phyloP scores from a whole-genome alignment of 345 rosid species.

The Lenwebbia sp. region DNA sequence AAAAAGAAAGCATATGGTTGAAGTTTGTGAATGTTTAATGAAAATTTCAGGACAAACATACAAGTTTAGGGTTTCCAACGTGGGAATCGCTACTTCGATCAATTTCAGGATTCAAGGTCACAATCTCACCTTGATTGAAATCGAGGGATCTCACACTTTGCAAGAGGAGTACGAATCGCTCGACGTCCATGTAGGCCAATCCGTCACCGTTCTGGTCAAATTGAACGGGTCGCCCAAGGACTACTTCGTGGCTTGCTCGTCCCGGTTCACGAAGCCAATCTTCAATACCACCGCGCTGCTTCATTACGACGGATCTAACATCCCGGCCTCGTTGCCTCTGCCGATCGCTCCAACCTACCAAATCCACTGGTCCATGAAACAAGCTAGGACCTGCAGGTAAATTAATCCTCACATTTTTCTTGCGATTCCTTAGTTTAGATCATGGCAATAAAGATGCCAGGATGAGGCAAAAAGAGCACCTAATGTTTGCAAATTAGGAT shows the following conservation, averaged over 20 bases:
- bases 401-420: not conserved
- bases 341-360: constrained; percentile 47
- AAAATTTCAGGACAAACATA: constrained; percentile 57
- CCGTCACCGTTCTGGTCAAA: constrained; percentile 58
- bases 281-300: constrained; percentile 44
- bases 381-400: constrained; percentile 72
- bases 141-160: constrained; percentile 79
- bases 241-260: constrained; percentile 64
- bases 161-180: constrained; percentile 70
- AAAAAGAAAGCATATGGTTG: not conserved
- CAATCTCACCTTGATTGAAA: constrained; percentile 60
- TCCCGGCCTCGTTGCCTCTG: constrained; percentile 45
- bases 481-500: not conserved
- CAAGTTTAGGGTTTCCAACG: constrained; percentile 78
- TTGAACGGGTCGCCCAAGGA: constrained; percentile 51
- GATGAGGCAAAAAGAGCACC: not conserved
- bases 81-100: constrained; percentile 54
- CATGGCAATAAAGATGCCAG: not conserved
- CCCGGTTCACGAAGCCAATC: constrained; percentile 38
- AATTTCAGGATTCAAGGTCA: constrained; percentile 91
- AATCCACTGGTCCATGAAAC: constrained; percentile 73
- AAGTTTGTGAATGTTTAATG: not conserved
- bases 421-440: not conserved
- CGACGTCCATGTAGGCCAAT: constrained; percentile 89
- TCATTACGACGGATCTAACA: constrained; percentile 50